These are phyloP conservation scores for Ceriops zippeliana DNA, from an alignment of 345 rosid genomes.

Conservation along the genomic window DNA sequence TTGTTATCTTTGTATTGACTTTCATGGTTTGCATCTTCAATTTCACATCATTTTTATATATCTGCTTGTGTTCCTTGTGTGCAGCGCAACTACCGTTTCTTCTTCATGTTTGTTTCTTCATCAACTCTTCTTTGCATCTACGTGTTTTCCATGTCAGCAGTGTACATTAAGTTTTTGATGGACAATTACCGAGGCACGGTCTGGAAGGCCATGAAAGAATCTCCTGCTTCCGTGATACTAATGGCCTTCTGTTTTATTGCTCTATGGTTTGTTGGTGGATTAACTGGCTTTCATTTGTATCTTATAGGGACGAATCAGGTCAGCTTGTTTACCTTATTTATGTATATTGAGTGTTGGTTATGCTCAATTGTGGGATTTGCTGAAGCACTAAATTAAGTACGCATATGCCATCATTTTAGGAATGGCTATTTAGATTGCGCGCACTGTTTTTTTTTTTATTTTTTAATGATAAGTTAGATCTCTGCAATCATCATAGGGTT, in stretches of 20 bases:
- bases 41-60: background rate
- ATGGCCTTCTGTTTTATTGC: conserved; percentile 82
- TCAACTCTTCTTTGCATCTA: conserved; percentile 84
- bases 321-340: conserved; percentile 19
- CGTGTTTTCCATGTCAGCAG: conserved; percentile 77
- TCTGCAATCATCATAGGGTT: too few species aligned
- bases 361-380: background rate
- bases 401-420: background rate
- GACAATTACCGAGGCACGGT: conserved; percentile 56
- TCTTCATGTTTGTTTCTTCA: conserved; percentile 93
- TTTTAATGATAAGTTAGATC: too few species aligned
- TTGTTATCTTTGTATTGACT: background rate
- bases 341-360: background rate
- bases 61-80: conserved; percentile 10
- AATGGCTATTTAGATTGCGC: too few species aligned
- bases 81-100: conserved; percentile 97
- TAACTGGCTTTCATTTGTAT: conserved; percentile 88
- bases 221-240: conserved; percentile 76
- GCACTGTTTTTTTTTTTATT: too few species aligned
- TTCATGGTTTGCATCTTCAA: background rate
- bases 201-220: conserved; percentile 86
- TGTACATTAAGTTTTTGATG: conserved; percentile 83
- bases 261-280: conserved; percentile 96
- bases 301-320: conserved; percentile 93
- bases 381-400: background rate